A percentile compares a stretch with the other conserved stretches of the same genome.
Conservation (phyloP, 192 early-diverging fungal genomes). For the Irineochytrium annulatum region DNA sequence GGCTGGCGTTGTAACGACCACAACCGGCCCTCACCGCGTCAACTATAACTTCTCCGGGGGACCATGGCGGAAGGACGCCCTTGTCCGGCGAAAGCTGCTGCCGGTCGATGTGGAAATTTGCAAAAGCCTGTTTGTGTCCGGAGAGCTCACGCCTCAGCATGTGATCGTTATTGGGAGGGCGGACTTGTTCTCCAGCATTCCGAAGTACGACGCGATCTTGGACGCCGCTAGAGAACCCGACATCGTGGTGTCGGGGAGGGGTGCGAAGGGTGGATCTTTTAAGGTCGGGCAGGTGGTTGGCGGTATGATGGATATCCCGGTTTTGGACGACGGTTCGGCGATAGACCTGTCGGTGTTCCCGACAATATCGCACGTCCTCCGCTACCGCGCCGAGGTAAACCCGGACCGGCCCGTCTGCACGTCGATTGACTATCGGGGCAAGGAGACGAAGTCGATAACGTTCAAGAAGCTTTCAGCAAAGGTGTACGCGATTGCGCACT, state of each 20-base stretch:
- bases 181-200: constrained; percentile 12
- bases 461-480: constrained; percentile 68
- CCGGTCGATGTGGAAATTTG: constrained; percentile 20
- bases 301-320: constrained; percentile 61
- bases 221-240: background rate
- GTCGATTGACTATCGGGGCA: constrained; percentile 52
- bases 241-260: background rate
- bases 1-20: constrained; percentile 12
- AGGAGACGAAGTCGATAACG: constrained; percentile 59
- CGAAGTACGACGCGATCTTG: background rate
- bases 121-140: constrained; percentile 9
- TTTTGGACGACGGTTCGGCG: constrained; percentile 68
- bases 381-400: constrained; percentile 62
- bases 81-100: constrained; percentile 6
- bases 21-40: background rate
- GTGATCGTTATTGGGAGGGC: too few relatives aligned
- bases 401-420: constrained; percentile 65
- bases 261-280: background rate
- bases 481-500: constrained; percentile 60
- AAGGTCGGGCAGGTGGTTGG: constrained; percentile 28
- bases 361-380: constrained; percentile 66
- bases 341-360: constrained; percentile 64
- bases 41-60: background rate
- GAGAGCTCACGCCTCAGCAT: constrained; percentile 6
- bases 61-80: too few relatives aligned